Evolutionary conservation across 495 filamentous ascomycete genomes (phyloP).

Genomic region (Rusavskia elegans): DNA sequence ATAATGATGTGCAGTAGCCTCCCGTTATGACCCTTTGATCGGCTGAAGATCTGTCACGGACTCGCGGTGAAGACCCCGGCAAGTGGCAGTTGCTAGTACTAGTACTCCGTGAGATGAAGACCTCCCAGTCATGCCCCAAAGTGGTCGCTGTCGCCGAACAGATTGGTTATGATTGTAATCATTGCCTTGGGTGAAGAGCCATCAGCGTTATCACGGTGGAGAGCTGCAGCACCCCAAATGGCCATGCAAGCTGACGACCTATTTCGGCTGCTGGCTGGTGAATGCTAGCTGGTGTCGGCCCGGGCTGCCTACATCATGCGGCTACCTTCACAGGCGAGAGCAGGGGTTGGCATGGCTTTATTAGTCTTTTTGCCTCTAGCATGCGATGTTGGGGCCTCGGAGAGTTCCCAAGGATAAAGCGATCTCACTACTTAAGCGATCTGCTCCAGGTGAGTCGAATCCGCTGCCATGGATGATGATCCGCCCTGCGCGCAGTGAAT

Average conservation of each 20-base stretch:
- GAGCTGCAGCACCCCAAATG: background rate
- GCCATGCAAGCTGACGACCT: background rate
- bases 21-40: background rate
- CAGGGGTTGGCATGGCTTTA: background rate
- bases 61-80: background rate
- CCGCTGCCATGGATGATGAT: no score
- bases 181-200: no score
- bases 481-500: no score
- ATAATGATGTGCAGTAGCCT: background rate
- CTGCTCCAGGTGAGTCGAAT: no score
- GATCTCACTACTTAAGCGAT: background rate
- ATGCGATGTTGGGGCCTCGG: background rate
- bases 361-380: background rate
- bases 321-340: background rate
- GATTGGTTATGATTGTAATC: no score
- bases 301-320: background rate
- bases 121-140: no score
- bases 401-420: constrained; percentile 1
- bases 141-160: no score
- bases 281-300: no score
- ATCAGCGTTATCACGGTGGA: background rate
- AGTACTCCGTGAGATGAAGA: no score
- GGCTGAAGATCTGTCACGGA: background rate
- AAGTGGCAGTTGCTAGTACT: background rate
- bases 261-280: background rate